phyloP scores from a whole-genome alignment of 2,329 filamentous ascomycete genomes.

The Aspergillus persii region DNA sequence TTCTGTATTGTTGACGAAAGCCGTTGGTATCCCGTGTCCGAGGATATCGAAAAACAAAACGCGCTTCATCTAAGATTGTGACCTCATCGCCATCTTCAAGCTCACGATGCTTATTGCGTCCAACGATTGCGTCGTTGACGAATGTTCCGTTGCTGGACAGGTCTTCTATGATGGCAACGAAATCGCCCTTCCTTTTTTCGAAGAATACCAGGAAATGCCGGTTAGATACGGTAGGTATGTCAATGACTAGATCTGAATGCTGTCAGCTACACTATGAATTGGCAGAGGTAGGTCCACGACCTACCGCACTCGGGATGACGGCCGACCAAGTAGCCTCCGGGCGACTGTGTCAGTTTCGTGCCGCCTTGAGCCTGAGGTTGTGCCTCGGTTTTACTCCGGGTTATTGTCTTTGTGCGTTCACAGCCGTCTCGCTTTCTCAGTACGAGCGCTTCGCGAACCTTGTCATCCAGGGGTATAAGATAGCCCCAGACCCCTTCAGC shows the following conservation, averaged over 20 bases:
- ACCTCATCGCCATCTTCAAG: constrained; percentile 89
- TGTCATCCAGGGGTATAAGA: constrained; percentile 74
- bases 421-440: constrained; percentile 73
- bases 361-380: constrained; percentile 51
- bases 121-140: constrained; percentile 86
- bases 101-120: constrained; percentile 86
- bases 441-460: constrained; percentile 68
- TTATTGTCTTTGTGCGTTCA: constrained; percentile 47
- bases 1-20: constrained; percentile 82
- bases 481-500: constrained; percentile 95
- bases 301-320: constrained; percentile 90
- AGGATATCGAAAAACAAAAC: constrained; percentile 91
- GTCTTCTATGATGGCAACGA: constrained; percentile 79
- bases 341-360: constrained; percentile 38
- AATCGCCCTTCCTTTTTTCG: constrained; percentile 57
- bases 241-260: constrained; percentile 64
- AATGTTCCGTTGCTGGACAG: constrained; percentile 95
- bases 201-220: constrained; percentile 57
- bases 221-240: constrained; percentile 81
- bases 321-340: constrained; percentile 86
- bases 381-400: constrained; percentile 35
- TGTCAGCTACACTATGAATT: not conserved
- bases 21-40: constrained; percentile 68
- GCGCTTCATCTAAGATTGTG: constrained; percentile 76
- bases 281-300: constrained; percentile 34